Percentiles rank a stretch among this genome's conserved stretches.
Conservation (phyloP, 441 rosid species). For the Dalechampia spathulata region DNA sequence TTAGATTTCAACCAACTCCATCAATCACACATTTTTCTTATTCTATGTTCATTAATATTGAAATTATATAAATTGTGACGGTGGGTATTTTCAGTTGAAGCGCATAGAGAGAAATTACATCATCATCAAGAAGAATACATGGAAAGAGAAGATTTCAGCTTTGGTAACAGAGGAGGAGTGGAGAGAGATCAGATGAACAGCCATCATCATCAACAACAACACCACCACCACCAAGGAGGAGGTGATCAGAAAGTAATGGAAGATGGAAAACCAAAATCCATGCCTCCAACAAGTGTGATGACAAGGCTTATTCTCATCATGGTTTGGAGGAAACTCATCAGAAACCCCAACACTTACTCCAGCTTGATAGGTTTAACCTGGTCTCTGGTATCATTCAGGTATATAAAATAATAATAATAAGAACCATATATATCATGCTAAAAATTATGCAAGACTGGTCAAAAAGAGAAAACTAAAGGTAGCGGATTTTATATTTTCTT, state of each 20-base stretch:
- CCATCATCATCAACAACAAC: too few species aligned
- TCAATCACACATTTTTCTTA: too few species aligned
- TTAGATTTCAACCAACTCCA: too few species aligned
- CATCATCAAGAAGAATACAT: constrained; percentile 35
- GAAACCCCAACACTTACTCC: constrained; percentile 93
- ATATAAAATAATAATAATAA: too few species aligned
- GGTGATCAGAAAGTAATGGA: constrained; percentile 33
- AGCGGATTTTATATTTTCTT: too few species aligned
- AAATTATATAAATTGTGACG: too few species aligned
- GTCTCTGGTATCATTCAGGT: constrained; percentile 89
- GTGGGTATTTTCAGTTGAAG: constrained; percentile 23
- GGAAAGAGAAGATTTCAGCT: constrained; percentile 86
- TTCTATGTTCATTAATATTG: too few species aligned
- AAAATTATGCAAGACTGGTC: too few species aligned
- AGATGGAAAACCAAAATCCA: constrained; percentile 50
- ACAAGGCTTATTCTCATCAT: constrained; percentile 94
- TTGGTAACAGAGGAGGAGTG: constrained; percentile 45
- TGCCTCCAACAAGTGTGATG: constrained; percentile 99
- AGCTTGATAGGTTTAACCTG: constrained; percentile 88
- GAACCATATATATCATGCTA: too few species aligned
- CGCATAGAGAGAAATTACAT: constrained; percentile 23
- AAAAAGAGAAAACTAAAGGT: too few species aligned
- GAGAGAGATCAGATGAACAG: constrained; percentile 34
- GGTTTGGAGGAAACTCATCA: constrained; percentile 99
- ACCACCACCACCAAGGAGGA: too few species aligned